Conservation (phyloP, 345 rosid species). For the Citrus cavaleriei region DNA sequence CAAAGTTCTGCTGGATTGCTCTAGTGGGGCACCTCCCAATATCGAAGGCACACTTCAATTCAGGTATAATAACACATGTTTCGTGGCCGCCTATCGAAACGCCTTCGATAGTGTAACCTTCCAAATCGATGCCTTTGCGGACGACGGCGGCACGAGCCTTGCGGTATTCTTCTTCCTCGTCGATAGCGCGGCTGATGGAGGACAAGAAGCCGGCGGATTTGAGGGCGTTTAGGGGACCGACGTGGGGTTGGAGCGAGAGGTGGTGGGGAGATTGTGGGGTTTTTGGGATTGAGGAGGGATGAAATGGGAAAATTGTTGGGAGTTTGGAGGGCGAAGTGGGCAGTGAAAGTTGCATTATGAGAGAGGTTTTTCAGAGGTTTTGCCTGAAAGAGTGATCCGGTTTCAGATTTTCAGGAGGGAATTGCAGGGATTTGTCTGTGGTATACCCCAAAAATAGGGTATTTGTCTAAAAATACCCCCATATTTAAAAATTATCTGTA, state of each 20-base stretch:
- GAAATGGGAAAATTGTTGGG: constrained; percentile 38
- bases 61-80: constrained; percentile 86
- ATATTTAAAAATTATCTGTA: too few species aligned
- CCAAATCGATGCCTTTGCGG: constrained; percentile 69
- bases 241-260: constrained; percentile 28
- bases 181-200: constrained; percentile 66
- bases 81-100: constrained; percentile 83
- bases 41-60: constrained; percentile 87
- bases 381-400: not conserved
- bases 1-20: constrained; percentile 91
- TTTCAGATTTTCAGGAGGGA: too few species aligned
- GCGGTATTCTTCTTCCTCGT: constrained; percentile 84
- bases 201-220: constrained; percentile 54
- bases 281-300: constrained; percentile 15
- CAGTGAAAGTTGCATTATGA: constrained; percentile 42
- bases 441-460: too few species aligned
- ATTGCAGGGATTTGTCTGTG: too few species aligned
- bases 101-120: constrained; percentile 79
- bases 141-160: constrained; percentile 80
- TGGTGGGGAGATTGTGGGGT: constrained; percentile 7
- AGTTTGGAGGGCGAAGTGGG: constrained; percentile 32
- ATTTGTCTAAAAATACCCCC: too few species aligned
- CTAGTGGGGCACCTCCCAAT: constrained; percentile 85
- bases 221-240: constrained; percentile 26
- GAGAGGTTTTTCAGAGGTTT: not conserved